Evolutionary conservation across 352 stramenopile species (phyloP).

Genomic region (Pythium coloratum): DNA sequence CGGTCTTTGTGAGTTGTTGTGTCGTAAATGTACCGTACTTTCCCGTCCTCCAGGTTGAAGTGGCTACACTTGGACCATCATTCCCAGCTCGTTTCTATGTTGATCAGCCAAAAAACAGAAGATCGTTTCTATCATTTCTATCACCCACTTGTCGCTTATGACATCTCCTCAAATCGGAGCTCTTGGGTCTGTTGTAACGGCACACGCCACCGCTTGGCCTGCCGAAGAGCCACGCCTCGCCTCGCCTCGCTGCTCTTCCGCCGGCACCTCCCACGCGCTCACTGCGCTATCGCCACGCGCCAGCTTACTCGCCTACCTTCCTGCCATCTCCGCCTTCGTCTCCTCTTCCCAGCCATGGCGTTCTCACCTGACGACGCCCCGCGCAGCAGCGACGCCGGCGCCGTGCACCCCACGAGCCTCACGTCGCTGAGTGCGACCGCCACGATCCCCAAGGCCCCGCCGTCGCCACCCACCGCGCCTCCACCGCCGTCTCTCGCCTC

Average conservation of each 20-base stretch:
- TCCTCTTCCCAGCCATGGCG: conserved; percentile 12
- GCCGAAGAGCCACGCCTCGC: conserved; percentile 22
- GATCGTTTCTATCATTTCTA: conserved; percentile 5
- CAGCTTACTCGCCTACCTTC: background rate
- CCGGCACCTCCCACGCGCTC: background rate
- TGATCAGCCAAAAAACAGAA: background rate
- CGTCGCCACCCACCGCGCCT: background rate
- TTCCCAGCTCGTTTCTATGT: background rate
- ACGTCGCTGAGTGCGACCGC: background rate
- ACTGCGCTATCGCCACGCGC: background rate
- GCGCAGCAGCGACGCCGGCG: background rate
- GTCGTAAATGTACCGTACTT: background rate
- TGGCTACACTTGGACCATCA: background rate
- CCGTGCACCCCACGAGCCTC: conserved; percentile 17
- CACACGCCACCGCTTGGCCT: background rate
- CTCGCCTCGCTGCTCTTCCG: background rate
- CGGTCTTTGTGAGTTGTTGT: background rate
- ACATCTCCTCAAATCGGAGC: background rate
- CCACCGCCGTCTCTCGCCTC: conserved; percentile 9
- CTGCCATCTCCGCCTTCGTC: background rate
- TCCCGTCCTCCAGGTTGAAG: background rate
- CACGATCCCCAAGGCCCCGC: conserved; percentile 12
- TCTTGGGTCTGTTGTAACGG: conserved; percentile 4
- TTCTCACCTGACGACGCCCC: conserved; percentile 11
- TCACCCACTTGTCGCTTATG: background rate